These are phyloP conservation scores for Tillandsia fasciculata DNA, from an alignment of 176 grass and related monocot species.

Conservation along the genomic window DNA sequence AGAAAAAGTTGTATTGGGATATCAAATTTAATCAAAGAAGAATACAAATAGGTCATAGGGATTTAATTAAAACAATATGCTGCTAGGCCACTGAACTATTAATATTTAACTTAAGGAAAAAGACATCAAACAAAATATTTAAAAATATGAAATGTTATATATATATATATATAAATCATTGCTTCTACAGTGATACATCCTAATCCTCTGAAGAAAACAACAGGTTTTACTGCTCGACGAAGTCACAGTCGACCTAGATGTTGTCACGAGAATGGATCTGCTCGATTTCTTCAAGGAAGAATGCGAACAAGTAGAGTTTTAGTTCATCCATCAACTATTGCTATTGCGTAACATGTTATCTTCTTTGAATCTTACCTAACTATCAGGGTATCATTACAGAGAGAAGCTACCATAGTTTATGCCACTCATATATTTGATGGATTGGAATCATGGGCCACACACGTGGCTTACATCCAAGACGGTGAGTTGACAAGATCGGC, in stretches of 20 bases:
- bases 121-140: too few relatives aligned
- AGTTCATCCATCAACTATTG: background rate
- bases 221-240: conserved; percentile 93
- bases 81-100: too few relatives aligned
- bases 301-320: conserved; percentile 52
- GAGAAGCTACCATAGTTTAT: conserved; percentile 84
- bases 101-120: too few relatives aligned
- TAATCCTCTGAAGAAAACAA: conserved; percentile 6
- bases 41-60: too few relatives aligned
- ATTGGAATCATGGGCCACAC: conserved; percentile 69
- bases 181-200: background rate
- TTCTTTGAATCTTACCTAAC: conserved; percentile 1
- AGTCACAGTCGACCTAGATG: conserved; percentile 80
- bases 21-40: too few relatives aligned
- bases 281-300: conserved; percentile 98
- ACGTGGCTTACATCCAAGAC: conserved; percentile 81
- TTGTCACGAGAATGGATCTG: conserved; percentile 90
- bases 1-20: too few relatives aligned
- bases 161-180: too few relatives aligned
- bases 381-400: conserved; percentile 18
- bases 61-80: too few relatives aligned
- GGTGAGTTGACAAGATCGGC: conserved; percentile 57
- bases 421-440: conserved; percentile 94
- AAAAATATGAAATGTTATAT: too few relatives aligned
- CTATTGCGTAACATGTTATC: background rate